Percentiles rank a stretch among this genome's conserved stretches.
phyloP scores from a whole-genome alignment of 148 eudicot genomes.

The Amaranthus hypochondriacus region DNA sequence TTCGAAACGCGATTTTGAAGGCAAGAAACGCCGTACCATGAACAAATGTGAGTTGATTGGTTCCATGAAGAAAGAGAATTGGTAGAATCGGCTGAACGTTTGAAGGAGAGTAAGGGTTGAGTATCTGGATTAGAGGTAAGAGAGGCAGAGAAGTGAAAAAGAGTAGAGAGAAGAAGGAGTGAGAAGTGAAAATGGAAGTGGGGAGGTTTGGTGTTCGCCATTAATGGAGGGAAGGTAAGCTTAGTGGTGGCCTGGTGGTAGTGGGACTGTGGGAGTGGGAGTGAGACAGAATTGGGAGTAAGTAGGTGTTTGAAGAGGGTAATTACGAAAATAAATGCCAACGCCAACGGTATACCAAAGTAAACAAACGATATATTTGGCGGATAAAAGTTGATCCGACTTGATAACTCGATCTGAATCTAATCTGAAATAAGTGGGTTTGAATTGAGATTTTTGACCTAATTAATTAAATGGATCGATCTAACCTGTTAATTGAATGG shows the following conservation, averaged over 20 bases:
- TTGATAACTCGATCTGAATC: too few relatives aligned
- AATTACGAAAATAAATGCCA: too few relatives aligned
- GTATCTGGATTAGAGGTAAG: constrained; percentile 39
- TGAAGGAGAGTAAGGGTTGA: constrained; percentile 44
- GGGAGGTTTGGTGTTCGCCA: constrained; percentile 15
- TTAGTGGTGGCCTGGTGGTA: background rate
- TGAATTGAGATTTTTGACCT: too few relatives aligned
- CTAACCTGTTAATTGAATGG: too few relatives aligned
- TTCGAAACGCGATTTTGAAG: constrained; percentile 47
- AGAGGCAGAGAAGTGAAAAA: background rate
- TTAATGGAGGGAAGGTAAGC: background rate
- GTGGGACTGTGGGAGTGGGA: constrained; percentile 7
- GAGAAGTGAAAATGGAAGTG: background rate
- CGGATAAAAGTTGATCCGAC: too few relatives aligned
- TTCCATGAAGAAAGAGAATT: constrained; percentile 42
- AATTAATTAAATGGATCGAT: too few relatives aligned
- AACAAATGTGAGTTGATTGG: constrained; percentile 35
- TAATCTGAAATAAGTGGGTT: too few relatives aligned
- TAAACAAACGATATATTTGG: too few relatives aligned
- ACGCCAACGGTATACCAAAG: too few relatives aligned
- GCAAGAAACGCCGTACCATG: constrained; percentile 57
- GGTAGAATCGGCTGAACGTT: constrained; percentile 38
- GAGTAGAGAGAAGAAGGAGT: constrained; percentile 23
- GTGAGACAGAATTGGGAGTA: background rate
- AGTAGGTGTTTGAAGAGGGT: background rate